phyloP scores from a whole-genome alignment of 257 asterid genomes.

The Solanum chaucha region DNA sequence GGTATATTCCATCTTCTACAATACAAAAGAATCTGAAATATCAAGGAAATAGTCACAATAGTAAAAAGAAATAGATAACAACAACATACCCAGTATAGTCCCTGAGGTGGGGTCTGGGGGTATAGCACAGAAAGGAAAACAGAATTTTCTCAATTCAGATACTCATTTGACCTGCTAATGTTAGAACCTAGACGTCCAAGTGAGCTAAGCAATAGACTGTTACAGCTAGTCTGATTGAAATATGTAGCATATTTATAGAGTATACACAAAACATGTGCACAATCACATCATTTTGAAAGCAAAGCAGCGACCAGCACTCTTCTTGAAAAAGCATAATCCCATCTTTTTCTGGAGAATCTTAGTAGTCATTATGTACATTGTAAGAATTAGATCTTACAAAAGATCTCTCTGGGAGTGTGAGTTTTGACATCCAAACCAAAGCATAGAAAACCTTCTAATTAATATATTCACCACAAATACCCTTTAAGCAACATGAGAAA shows the following conservation, averaged over 20 bases:
- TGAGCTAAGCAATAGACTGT: neutral
- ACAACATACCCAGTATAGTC: neutral
- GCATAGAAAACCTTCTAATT: neutral
- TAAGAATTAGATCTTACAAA: neutral
- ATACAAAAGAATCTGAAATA: neutral
- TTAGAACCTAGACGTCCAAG: neutral
- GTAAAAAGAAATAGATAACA: neutral
- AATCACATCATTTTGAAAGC: neutral
- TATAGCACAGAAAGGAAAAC: neutral
- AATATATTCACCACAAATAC: neutral
- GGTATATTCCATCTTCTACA: slow-evolving; percentile 82
- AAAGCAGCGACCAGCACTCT: neutral
- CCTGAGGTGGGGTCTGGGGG: neutral
- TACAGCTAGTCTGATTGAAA: neutral
- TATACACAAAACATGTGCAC: neutral
- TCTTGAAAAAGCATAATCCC: neutral
- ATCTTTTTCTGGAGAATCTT: neutral
- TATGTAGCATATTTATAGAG: neutral
- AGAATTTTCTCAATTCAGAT: neutral
- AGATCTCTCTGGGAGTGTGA: neutral
- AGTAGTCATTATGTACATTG: neutral
- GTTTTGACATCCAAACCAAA: neutral
- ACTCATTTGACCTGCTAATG: neutral
- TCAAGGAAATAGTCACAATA: neutral
- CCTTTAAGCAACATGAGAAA: neutral